phyloP scores from a whole-genome alignment of 2,329 filamentous ascomycete species.

The Paecilomyces formosus region DNA sequence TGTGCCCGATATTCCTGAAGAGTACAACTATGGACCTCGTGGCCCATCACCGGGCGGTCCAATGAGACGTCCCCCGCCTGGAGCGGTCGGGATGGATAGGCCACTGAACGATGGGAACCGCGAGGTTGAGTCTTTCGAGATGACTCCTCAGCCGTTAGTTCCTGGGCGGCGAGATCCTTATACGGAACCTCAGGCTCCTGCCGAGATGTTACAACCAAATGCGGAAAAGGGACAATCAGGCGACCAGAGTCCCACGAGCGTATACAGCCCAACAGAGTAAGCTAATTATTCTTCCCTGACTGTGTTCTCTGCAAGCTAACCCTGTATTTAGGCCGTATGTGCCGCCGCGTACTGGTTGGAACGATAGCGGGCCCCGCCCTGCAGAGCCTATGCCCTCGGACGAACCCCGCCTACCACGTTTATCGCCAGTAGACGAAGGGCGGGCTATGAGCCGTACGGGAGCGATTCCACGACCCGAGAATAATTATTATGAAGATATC shows the following conservation, averaged over 20 bases:
- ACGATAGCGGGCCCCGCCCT: neutral
- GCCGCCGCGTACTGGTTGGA: slow-evolving; percentile 40
- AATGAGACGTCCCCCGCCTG: slow-evolving; percentile 23
- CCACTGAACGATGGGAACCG: slow-evolving; percentile 26
- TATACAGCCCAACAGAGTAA: slow-evolving; percentile 69
- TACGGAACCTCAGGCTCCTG: slow-evolving; percentile 54
- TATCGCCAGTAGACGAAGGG: slow-evolving; percentile 13
- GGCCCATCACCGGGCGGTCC: slow-evolving; percentile 13
- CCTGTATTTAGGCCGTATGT: slow-evolving; percentile 26
- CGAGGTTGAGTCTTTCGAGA: slow-evolving; percentile 66
- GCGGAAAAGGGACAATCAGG: slow-evolving; percentile 41
- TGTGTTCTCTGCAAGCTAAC: slow-evolving; percentile 8
- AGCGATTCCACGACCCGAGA: slow-evolving; percentile 29
- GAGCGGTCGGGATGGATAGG: slow-evolving; percentile 25
- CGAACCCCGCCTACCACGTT: slow-evolving; percentile 18
- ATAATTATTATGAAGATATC: slow-evolving; percentile 83
- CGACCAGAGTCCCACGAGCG: slow-evolving; percentile 59
- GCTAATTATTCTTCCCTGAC: slow-evolving; percentile 22
- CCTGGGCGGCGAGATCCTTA: slow-evolving; percentile 54
- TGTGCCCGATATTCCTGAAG: slow-evolving; percentile 13
- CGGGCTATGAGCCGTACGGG: slow-evolving; percentile 15
- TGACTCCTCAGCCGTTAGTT: slow-evolving; percentile 62
- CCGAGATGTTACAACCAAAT: slow-evolving; percentile 63
- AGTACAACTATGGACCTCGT: slow-evolving; percentile 18
- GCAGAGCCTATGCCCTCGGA: slow-evolving; percentile 17